Evolutionary conservation across 1,284 basidiomycete species (phyloP).

Genomic region (Ceratobasidium sp.): DNA sequence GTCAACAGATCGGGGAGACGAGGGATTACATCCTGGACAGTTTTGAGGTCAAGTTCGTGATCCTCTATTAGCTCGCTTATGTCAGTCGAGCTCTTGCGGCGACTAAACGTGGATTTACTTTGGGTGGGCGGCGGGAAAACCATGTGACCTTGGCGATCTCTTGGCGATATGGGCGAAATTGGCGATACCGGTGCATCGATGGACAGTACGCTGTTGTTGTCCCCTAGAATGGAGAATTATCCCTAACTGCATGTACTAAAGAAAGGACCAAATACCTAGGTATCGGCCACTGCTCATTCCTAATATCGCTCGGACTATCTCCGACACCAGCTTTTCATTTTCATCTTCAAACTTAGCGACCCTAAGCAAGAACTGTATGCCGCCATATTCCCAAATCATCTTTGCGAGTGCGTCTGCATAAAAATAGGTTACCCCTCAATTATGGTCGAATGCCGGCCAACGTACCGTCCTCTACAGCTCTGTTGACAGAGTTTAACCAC

Average conservation of each 20-base stretch:
- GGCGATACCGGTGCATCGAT: not conserved
- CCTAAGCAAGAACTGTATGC: not conserved
- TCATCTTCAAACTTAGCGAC: not conserved
- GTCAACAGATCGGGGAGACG: not conserved
- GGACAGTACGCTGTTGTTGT: not conserved
- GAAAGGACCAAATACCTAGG: not conserved
- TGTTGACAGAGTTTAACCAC: not conserved
- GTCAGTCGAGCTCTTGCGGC: not conserved
- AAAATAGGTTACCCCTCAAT: not conserved
- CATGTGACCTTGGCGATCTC: not conserved
- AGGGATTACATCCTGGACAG: not conserved
- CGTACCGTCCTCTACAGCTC: not conserved
- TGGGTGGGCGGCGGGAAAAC: not conserved
- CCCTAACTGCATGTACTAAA: not conserved
- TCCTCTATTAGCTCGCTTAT: not conserved
- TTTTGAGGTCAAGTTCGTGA: not conserved
- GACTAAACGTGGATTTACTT: not conserved
- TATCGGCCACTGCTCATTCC: not conserved
- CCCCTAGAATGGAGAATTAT: not conserved
- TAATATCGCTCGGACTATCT: not conserved
- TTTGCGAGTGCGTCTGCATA: not conserved
- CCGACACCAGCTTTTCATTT: not conserved
- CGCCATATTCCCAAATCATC: conserved; percentile 10
- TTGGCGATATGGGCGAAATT: not conserved
- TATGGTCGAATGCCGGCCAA: not conserved